Percentiles rank a stretch among this genome's conserved stretches.
Conservation (phyloP, 2,329 filamentous ascomycete species). For the Zarea fungicola region DNA sequence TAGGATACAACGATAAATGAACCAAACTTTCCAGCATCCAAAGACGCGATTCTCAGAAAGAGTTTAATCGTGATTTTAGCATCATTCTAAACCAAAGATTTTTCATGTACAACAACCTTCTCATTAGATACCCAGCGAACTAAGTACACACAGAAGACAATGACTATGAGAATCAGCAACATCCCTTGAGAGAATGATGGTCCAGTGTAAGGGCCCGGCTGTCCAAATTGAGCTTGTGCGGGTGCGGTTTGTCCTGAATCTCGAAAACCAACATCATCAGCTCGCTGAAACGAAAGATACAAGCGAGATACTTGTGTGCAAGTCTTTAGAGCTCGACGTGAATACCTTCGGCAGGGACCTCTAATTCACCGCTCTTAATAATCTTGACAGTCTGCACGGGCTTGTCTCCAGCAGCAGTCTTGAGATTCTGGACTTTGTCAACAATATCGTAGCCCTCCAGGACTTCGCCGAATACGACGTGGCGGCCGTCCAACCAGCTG, state of each 20-base stretch:
- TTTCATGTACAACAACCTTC: constrained; percentile 12
- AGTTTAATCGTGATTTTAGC: not conserved
- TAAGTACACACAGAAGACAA: constrained; percentile 30
- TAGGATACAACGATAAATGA: too few species aligned
- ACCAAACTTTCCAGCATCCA: too few species aligned
- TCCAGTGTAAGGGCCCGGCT: not conserved
- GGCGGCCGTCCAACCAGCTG: constrained; percentile 78
- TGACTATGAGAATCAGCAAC: constrained; percentile 33
- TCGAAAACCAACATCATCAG: constrained; percentile 28
- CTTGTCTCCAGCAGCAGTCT: constrained; percentile 63
- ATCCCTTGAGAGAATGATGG: not conserved
- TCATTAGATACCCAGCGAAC: constrained; percentile 1
- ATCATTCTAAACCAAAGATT: constrained; percentile 8
- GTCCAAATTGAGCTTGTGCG: not conserved
- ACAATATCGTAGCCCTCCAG: constrained; percentile 80
- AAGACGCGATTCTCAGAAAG: not conserved
- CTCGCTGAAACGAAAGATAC: constrained; percentile 24
- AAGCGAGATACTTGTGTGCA: constrained; percentile 10
- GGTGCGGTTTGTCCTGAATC: constrained; percentile 24
- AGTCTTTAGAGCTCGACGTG: constrained; percentile 74
- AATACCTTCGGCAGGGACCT: constrained; percentile 86
- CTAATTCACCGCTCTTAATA: constrained; percentile 75
- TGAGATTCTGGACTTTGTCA: constrained; percentile 68
- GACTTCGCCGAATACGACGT: constrained; percentile 87
- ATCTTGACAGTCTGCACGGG: constrained; percentile 68